Evolutionary conservation across 768 basidiomycete species (phyloP).

Genomic region (Suillus ampliporus): DNA sequence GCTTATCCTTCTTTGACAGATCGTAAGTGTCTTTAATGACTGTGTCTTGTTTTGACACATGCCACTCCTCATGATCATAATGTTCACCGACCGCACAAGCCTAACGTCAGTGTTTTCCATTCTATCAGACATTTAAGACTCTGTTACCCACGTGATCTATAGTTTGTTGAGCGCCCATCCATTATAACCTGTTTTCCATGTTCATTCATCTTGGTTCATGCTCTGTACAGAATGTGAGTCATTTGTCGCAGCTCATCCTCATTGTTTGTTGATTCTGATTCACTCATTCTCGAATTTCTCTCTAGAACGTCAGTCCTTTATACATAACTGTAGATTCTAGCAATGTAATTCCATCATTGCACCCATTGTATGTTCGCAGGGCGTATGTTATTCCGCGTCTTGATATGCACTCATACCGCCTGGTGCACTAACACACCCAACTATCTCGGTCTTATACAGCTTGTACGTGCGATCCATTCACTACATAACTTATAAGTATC

Average conservation of each 20-base stretch:
- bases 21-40: too few species aligned
- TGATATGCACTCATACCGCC: neutral
- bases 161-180: neutral
- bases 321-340: too few species aligned
- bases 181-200: neutral
- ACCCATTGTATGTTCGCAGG: too few species aligned
- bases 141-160: too few species aligned
- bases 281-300: neutral
- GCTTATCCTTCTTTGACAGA: too few species aligned
- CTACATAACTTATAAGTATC: too few species aligned
- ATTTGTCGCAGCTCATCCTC: neutral
- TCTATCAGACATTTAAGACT: neutral
- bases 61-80: too few species aligned
- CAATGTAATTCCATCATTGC: too few species aligned
- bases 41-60: too few species aligned
- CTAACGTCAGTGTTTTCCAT: neutral
- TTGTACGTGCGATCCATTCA: neutral
- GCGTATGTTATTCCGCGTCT: neutral
- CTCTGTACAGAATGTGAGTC: neutral
- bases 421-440: neutral
- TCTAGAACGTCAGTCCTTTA: neutral
- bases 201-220: neutral
- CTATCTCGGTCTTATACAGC: neutral
- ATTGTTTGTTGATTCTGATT: neutral
- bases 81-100: neutral